Percentiles rank a stretch among this genome's conserved stretches.
phyloP scores from a whole-genome alignment of 2,329 filamentous ascomycete species.

The Botrytis aclada region DNA sequence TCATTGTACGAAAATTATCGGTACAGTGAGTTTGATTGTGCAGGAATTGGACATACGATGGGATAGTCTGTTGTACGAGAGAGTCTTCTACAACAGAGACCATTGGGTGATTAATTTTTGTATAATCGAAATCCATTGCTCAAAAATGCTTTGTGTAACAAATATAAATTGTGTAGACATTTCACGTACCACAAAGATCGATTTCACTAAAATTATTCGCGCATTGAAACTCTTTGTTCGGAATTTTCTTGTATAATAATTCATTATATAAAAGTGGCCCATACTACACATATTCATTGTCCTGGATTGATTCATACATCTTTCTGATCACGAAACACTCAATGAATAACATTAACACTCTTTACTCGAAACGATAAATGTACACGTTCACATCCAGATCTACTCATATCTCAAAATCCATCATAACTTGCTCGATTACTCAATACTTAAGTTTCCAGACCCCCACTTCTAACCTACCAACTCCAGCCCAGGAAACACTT shows the following conservation, averaged over 20 bases:
- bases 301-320: background rate
- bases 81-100: background rate
- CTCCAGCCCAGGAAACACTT: background rate
- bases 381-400: background rate
- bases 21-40: fast-evolving
- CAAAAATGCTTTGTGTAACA: background rate
- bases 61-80: background rate
- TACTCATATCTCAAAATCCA: background rate
- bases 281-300: background rate
- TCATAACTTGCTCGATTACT: background rate
- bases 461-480: background rate
- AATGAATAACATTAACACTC: background rate
- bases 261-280: background rate
- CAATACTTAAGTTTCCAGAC: background rate
- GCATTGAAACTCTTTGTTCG: background rate
- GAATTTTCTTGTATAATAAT: background rate
- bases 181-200: too few relatives aligned
- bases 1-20: background rate
- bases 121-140: background rate
- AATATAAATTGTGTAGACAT: too few relatives aligned
- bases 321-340: background rate
- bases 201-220: background rate
- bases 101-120: background rate
- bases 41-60: fast-evolving
- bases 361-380: background rate